These are phyloP conservation scores for Pycnococcus provasolii DNA, from an alignment of 139 green algal genomes.

Conservation along the genomic window DNA sequence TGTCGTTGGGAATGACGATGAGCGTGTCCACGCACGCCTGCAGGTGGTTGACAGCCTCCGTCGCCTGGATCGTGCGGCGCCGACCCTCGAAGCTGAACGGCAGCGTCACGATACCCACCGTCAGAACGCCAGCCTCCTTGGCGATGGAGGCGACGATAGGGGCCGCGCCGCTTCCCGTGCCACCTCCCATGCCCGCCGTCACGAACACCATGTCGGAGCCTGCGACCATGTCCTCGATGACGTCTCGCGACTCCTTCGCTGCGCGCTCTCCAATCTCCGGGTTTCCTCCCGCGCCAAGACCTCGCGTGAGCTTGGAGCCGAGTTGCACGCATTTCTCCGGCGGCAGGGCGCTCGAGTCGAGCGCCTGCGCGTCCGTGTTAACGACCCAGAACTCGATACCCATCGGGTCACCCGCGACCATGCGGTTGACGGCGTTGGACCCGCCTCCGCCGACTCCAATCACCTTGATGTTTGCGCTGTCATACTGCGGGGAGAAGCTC, in stretches of 20 bases:
- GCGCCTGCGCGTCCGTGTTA: conserved; percentile 83
- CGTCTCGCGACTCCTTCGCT: conserved; percentile 47
- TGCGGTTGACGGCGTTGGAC: conserved; percentile 90
- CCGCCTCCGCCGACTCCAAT: conserved; percentile 86
- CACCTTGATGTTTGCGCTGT: conserved; percentile 45
- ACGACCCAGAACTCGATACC: conserved; percentile 88
- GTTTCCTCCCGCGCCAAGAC: conserved; percentile 77
- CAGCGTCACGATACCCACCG: conserved; percentile 89
- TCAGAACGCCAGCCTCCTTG: conserved; percentile 80
- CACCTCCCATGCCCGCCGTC: conserved; percentile 92
- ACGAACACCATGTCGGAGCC: conserved; percentile 92
- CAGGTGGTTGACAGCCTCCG: conserved; percentile 60
- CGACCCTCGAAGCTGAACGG: conserved; percentile 94
- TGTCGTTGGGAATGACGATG: conserved; percentile 96
- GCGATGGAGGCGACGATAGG: conserved; percentile 75
- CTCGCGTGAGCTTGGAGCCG: conserved; percentile 69
- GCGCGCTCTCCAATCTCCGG: conserved; percentile 50
- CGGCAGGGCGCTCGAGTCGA: conserved; percentile 55
- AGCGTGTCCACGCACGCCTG: conserved; percentile 84
- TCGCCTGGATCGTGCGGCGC: conserved; percentile 61
- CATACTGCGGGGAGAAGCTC: no score
- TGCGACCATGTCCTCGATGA: conserved; percentile 51
- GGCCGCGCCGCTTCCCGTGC: conserved; percentile 85
- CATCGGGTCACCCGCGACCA: conserved; percentile 58
- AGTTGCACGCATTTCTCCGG: conserved; percentile 66